Percentiles rank a stretch among this genome's conserved stretches.
Conservation (phyloP, 441 rosid species). For the Brassica hybrid region DNA sequence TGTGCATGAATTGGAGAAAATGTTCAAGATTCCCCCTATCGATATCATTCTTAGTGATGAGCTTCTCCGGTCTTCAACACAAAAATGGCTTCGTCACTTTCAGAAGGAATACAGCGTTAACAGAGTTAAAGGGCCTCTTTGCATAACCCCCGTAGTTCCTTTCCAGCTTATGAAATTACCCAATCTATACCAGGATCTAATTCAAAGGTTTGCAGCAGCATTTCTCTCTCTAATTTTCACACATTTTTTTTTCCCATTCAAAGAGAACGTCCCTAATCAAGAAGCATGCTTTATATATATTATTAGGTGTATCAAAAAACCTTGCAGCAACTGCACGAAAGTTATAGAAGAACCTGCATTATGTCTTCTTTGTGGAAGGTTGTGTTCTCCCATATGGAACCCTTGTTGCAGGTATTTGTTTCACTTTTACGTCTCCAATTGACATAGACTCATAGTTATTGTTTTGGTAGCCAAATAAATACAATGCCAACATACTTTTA, state of each 20-base stretch:
- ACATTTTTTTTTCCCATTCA: not conserved
- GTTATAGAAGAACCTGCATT: constrained; percentile 78
- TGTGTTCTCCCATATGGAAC: constrained; percentile 84
- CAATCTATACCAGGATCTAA: constrained; percentile 81
- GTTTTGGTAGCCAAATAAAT: constrained; percentile 2
- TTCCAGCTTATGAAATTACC: constrained; percentile 91
- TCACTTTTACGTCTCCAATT: constrained; percentile 33
- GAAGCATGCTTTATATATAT: constrained; percentile 23
- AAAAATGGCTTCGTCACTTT: constrained; percentile 72
- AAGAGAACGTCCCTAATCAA: constrained; percentile 15
- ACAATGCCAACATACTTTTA: constrained; percentile 21
- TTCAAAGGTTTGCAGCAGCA: constrained; percentile 72
- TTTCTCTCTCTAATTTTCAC: constrained; percentile 19
- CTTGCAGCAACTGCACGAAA: constrained; percentile 69
- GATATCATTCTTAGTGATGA: constrained; percentile 66
- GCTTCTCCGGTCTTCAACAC: constrained; percentile 54
- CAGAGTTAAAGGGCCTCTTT: constrained; percentile 47
- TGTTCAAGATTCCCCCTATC: constrained; percentile 80
- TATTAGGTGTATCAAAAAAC: constrained; percentile 82
- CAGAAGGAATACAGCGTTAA: constrained; percentile 50
- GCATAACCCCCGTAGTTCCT: constrained; percentile 73
- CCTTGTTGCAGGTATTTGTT: constrained; percentile 86
- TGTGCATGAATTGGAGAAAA: constrained; percentile 70
- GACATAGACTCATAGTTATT: constrained; percentile 26
- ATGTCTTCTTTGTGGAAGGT: constrained; percentile 92